Evolutionary conservation across 1,284 basidiomycete species (phyloP).

Genomic region (Papiliotrema nemorosa): DNA sequence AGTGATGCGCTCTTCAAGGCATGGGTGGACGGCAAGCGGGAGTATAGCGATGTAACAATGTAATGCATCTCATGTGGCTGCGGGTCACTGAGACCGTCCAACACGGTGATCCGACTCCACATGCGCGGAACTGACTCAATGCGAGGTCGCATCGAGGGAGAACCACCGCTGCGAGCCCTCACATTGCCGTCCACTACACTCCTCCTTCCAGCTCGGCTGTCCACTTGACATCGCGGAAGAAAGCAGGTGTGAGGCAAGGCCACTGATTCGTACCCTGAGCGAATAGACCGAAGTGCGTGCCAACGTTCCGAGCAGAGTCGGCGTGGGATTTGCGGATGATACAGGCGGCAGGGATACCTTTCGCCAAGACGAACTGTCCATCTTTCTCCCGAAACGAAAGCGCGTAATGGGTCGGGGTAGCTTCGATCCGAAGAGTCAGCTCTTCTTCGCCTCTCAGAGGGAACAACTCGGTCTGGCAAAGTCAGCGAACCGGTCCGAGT

Average conservation of each 20-base stretch:
- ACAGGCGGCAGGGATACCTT: not conserved
- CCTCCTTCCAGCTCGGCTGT: not conserved
- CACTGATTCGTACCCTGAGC: not conserved
- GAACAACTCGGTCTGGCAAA: not conserved
- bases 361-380: not conserved
- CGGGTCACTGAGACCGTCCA: too few relatives aligned
- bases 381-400: not conserved
- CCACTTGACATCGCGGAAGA: not conserved
- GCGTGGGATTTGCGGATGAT: not conserved
- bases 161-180: too few relatives aligned
- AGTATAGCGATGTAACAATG: too few relatives aligned
- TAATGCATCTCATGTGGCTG: too few relatives aligned
- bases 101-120: too few relatives aligned
- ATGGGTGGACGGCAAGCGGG: too few relatives aligned
- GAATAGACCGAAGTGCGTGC: constrained; percentile 3
- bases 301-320: constrained; percentile 2
- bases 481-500: not conserved
- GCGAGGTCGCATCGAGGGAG: too few relatives aligned
- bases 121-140: too few relatives aligned
- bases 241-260: not conserved
- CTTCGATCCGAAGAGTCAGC: not conserved
- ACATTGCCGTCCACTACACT: not conserved
- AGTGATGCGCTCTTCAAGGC: too few relatives aligned
- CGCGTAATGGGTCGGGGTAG: not conserved
- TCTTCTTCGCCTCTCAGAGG: not conserved